phyloP scores from a whole-genome alignment of 331 rosid species.

The Arachis monticola region DNA sequence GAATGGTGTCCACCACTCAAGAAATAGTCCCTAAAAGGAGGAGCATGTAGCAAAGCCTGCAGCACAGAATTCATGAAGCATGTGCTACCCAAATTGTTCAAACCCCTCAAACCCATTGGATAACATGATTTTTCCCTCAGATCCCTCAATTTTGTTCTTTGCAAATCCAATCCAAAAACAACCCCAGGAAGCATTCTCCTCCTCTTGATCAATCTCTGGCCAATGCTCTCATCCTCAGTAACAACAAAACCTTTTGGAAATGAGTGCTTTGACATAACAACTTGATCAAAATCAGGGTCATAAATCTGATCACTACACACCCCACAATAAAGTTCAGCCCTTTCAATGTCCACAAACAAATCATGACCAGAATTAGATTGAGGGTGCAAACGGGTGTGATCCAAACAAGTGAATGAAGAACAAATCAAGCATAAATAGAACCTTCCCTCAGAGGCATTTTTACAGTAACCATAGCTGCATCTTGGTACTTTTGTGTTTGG shows the following conservation, averaged over 20 bases:
- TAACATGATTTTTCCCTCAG: slow-evolving; percentile 77
- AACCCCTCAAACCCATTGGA: slow-evolving; percentile 87
- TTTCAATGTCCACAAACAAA: slow-evolving; percentile 73
- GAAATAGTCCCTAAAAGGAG: slow-evolving; percentile 74
- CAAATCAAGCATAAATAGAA: slow-evolving; percentile 75
- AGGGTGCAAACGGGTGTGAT: slow-evolving; percentile 63
- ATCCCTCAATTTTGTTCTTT: slow-evolving; percentile 57
- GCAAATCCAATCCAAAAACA: slow-evolving; percentile 49
- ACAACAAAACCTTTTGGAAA: slow-evolving; percentile 27
- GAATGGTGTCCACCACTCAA: slow-evolving; percentile 71
- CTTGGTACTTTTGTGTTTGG: slow-evolving; percentile 61
- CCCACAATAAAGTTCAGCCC: slow-evolving; percentile 85
- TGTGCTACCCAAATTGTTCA: slow-evolving; percentile 85
- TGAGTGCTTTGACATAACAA: slow-evolving; percentile 76
- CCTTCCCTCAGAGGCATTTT: slow-evolving; percentile 63
- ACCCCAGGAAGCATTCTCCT: slow-evolving; percentile 59
- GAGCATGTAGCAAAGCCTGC: slow-evolving; percentile 81
- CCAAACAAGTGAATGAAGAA: slow-evolving; percentile 68
- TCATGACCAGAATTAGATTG: slow-evolving; percentile 59
- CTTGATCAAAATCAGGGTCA: slow-evolving; percentile 86
- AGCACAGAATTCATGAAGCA: slow-evolving; percentile 94
- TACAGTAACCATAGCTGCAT: slow-evolving; percentile 59
- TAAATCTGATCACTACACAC: slow-evolving; percentile 83
- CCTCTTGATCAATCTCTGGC: slow-evolving; percentile 81
- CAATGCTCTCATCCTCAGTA: slow-evolving; percentile 57